Conservation (phyloP, 768 basidiomycete genomes). For the Kwoniella botswanensis region DNA sequence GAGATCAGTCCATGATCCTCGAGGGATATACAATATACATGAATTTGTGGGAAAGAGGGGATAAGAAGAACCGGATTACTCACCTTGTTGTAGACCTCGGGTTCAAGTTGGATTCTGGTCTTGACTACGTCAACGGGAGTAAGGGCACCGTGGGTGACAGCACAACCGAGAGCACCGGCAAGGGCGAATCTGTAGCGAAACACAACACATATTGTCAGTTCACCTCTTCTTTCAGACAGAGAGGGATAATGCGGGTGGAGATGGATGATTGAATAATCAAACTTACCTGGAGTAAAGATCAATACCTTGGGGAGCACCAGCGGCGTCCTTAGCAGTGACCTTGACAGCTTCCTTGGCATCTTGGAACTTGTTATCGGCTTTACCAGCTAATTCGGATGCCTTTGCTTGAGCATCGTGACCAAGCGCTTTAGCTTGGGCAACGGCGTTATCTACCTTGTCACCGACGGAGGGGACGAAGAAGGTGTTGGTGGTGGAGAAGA, state of each 20-base stretch:
- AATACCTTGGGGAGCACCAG: constrained; percentile 47
- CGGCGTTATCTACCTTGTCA: constrained; percentile 57
- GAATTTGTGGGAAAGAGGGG: background rate
- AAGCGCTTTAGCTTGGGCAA: constrained; percentile 46
- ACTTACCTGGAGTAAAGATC: constrained; percentile 57
- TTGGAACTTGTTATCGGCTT: constrained; percentile 50
- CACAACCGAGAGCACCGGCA: constrained; percentile 58
- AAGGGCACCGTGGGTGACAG: constrained; percentile 58
- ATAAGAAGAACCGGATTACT: constrained; percentile 17
- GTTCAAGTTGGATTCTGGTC: constrained; percentile 94
- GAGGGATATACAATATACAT: too few species aligned
- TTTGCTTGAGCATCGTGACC: constrained; percentile 45
- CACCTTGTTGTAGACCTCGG: constrained; percentile 59
- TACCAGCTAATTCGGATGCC: constrained; percentile 33
- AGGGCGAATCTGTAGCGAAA: constrained; percentile 53
- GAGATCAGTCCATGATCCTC: too few species aligned
- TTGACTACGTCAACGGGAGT: constrained; percentile 86
- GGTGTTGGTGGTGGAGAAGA: constrained; percentile 54
- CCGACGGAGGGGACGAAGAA: constrained; percentile 57
- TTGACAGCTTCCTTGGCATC: constrained; percentile 55
- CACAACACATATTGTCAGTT: constrained; percentile 3
- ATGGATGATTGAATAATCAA: background rate
- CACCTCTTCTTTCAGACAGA: too few species aligned
- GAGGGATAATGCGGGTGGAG: background rate
- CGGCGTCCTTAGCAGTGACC: constrained; percentile 34